Percentiles rank a stretch among this genome's conserved stretches.
Conservation (phyloP, 2,329 filamentous ascomycete species). For the Cytospora schulzeri region DNA sequence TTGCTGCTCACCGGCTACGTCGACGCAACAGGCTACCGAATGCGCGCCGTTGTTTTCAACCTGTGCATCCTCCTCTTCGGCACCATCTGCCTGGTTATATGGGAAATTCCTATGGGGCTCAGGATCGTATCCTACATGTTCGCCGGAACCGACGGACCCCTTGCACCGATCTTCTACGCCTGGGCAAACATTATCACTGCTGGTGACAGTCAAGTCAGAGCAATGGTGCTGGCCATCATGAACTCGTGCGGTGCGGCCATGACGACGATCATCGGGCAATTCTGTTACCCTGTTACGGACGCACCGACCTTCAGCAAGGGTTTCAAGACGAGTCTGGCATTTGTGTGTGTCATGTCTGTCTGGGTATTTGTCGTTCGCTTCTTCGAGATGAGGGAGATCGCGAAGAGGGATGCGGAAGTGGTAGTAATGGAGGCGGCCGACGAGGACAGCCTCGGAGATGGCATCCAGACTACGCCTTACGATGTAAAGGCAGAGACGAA, state of each 20-base stretch:
- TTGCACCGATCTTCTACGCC: conserved; percentile 39
- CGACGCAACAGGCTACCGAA: conserved; percentile 38
- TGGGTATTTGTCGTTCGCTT: conserved; percentile 16
- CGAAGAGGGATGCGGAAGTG: background rate
- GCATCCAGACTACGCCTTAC: background rate
- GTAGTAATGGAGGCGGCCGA: background rate
- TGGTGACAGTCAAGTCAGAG: conserved; percentile 39
- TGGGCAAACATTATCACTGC: conserved; percentile 41
- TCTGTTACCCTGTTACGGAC: conserved; percentile 38
- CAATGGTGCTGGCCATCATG: conserved; percentile 40
- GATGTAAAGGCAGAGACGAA: background rate
- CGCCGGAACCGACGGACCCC: conserved; percentile 39
- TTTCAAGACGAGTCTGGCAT: conserved; percentile 35
- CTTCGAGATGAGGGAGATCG: conserved; percentile 7
- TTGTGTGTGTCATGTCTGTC: conserved; percentile 19
- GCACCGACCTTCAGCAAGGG: conserved; percentile 37
- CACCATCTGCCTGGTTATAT: conserved; percentile 37
- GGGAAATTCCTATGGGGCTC: conserved; percentile 38
- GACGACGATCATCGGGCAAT: conserved; percentile 38
- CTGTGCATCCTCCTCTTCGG: conserved; percentile 37
- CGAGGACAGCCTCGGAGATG: background rate
- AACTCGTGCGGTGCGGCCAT: conserved; percentile 38
- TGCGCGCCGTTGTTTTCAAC: conserved; percentile 37
- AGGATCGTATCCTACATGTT: conserved; percentile 40
- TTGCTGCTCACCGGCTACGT: conserved; percentile 34